Evolutionary conservation across 2,329 filamentous ascomycete species (phyloP), one percentile per base, ranked within the genome.

Genomic region (Nannizzia gypsea): DNA sequence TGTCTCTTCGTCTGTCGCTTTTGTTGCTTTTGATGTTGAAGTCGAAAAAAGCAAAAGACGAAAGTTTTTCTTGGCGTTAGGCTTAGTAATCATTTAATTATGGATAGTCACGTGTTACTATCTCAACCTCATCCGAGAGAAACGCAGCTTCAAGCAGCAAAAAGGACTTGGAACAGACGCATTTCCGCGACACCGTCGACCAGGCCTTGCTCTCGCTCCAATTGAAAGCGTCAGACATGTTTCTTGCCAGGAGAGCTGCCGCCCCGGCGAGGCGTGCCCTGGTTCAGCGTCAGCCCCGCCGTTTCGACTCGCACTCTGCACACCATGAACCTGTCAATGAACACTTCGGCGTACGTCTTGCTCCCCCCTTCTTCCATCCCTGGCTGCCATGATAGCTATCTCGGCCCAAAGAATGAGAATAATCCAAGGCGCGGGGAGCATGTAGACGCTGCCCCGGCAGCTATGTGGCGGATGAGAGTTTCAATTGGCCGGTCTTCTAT

Each of bases 271-370:
- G 57, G 44, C 56, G 72, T 66, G 67, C 69, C 59, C 59, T 72
- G 65, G 69, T 75, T 69, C 72, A 70, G 61, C 70, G 70, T 61
- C 74, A 74, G 62, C 72, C 74, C 58, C 73, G 74, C 62, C 74
- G 76, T 66, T 76, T 72, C 65, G 75, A 69, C 64, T 77, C 75
- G 3, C 70, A 75, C 60, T 67, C 72, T 61, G 72, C 72, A 65
- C 72, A 74, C 65, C 68, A 70, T 59, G 73, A 72, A 59, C 74
- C 76, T 56, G 75, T 76, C 62, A 76, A 74, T 61, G 76, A 78
- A 67, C 66, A 70, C 65, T 72, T 77, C 64, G 75, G 76, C 61
- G 76, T 78, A 74, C 66, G 76, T 70, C 66, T 56, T 48, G 31
- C 31, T 55, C 61, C 56, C 56, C 61, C 56, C 58, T 15, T 34